Evolutionary conservation across 192 early-diverging fungal species (phyloP), one percentile per base, ranked within the genome.

Genomic region (Rhizophagus sp.): DNA sequence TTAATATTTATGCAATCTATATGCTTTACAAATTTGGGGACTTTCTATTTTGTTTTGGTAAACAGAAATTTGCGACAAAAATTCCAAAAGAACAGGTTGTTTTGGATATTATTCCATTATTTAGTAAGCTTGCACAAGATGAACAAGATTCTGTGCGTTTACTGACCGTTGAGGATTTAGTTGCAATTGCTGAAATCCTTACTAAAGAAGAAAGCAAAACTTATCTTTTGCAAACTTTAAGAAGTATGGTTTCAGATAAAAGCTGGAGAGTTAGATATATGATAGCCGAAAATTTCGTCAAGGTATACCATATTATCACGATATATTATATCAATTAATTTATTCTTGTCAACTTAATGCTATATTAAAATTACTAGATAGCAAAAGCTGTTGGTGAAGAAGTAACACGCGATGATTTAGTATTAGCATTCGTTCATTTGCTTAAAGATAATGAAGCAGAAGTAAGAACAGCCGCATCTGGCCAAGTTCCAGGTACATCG

Each of bases 231-330:
- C 89, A 88, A 74, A 88, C 89, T 61, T 89, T 99, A 69, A 92
- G 92, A 66, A 83, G 79, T 62, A 88, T 98, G 89, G 94, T 93
- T 69, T 84, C 88, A 33, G 98, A 99, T 85, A 97, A 96, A 83
- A 96, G 95, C 71, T 99, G 98, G 98, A 92, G 98, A 79, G 97
- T 99, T 66, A 88, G 97, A 73, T 99, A 98, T 84, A 99, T 98
- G 96, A 94, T 97, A 87, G 98, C 98, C 3, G 95, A 97, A 80
- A 98, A 98, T 87, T 98, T 96, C 92, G 95, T 97, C 68, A 91
- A 94, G 81, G 93, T 98, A 83, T 75, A 62, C 80, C 4, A 34
- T 81, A 47, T 15, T 19, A 36, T 30, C 10, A 57, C 13, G 34
- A 73, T 81, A 36, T 47, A 24, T 33, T 39, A 44, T 65, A 44